Evolutionary conservation across 176 grass and related monocot genomes (phyloP).

Genomic region (Oryza officinalis): DNA sequence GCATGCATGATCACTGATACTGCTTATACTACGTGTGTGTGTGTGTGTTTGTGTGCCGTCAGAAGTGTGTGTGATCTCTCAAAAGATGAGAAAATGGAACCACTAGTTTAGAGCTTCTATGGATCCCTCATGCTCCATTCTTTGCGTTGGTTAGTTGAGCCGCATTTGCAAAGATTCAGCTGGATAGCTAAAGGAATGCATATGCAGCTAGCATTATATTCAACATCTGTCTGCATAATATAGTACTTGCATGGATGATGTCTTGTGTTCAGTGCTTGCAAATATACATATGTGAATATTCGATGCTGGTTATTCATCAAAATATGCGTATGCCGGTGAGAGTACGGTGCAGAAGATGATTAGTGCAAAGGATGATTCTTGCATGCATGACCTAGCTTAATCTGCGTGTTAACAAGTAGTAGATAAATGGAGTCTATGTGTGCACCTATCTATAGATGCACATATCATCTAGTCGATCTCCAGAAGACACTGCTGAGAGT

Average conservation of each 20-base stretch:
- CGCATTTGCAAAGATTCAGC: conserved; percentile 5
- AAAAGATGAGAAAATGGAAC: conserved; percentile 54
- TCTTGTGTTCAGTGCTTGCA: conserved; percentile 29
- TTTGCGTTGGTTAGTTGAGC: neutral
- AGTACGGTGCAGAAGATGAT: neutral
- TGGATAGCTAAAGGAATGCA: neutral
- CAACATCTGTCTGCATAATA: neutral
- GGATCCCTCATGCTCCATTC: conserved; percentile 4
- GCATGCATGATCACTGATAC: conserved; percentile 10
- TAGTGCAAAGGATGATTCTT: neutral
- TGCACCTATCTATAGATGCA: neutral
- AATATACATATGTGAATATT: neutral
- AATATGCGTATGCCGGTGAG: neutral
- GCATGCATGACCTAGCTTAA: neutral
- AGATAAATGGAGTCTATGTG: neutral
- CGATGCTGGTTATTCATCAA: neutral
- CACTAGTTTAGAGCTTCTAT: conserved; percentile 36
- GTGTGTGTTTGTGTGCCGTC: neutral
- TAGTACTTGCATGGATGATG: neutral
- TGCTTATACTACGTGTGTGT: neutral
- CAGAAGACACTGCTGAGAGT: neutral
- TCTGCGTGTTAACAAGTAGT: neutral
- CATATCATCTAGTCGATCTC: neutral
- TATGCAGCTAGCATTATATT: neutral
- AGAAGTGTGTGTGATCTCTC: conserved; percentile 39